Base-by-base conservation (phyloP, 371 early-diverging fungal genomes). In the Rhizopus stolonifer region DNA sequence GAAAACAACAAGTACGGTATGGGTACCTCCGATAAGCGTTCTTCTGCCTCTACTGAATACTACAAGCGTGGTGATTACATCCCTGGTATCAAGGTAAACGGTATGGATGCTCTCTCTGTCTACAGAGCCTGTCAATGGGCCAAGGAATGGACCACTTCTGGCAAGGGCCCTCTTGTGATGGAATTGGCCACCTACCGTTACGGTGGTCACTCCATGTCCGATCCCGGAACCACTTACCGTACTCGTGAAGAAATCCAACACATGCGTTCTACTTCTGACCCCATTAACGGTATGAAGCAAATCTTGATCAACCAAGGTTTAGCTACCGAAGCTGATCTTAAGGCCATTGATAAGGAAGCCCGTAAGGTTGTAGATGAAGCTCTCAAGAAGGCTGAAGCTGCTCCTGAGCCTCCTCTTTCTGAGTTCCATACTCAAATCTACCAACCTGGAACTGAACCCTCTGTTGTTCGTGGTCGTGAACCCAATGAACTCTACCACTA, bases 1-100 rank as follows among this genome's bases (percentile, higher is more conserved):
- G 99, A 99, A 74, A 99, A 99, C 88, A 99, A 99, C 90, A 84
- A 85, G 73, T 99, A 98, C 80, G 99, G 98, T 58, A 99, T 99
- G 99, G 99, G 99, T 63, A 99, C 99, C 11, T 74, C 95, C 29
- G 93, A 92, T 42, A 73, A 70, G 56, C 90, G 96, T 59, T 91
- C 95, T 17, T 89, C 94, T 40, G 95, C 97, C 54, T 90, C 91
- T 66, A 89, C 93, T 56, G 86, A 91, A 61, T 99, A 98, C 88
- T 98, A 83, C 80, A 93, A 89, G 59, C 87, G 99, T 59, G 97
- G 94, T 64, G 93, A 92, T 75, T 94, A 93, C 81, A 94, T 99
- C 52, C 98, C 99, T 21, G 99, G 99, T 58, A 78, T 98, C 63
- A 84, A 75, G 68, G 88, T 81, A 46, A 93, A 98, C 73, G 95